phyloP scores from a whole-genome alignment of 768 basidiomycete species.

The Collybia sordida region DNA sequence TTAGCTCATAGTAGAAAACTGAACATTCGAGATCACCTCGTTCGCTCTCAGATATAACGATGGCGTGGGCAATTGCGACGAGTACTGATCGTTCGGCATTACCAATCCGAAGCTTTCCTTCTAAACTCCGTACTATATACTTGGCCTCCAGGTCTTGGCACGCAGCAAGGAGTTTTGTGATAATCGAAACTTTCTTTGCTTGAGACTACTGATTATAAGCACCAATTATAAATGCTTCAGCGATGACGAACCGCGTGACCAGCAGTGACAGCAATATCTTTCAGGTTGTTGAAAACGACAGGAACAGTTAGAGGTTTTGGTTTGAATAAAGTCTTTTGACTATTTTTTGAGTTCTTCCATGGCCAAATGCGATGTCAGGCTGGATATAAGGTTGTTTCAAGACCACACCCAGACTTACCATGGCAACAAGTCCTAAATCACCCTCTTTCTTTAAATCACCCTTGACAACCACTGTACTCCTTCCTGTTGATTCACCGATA shows the following conservation, averaged over 20 bases:
- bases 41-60: conserved; percentile 79
- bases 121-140: conserved; percentile 92
- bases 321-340: conserved; percentile 92
- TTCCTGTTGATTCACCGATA: conserved; percentile 93
- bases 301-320: conserved; percentile 88
- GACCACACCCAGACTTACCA: conserved; percentile 66
- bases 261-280: conserved; percentile 83
- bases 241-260: conserved; percentile 67
- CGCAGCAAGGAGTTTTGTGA: conserved; percentile 90
- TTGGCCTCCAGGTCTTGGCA: conserved; percentile 94
- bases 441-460: conserved; percentile 93
- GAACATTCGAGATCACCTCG: conserved; percentile 17
- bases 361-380: neutral
- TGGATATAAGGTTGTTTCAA: neutral
- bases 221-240: neutral
- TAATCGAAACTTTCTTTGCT: conserved; percentile 91
- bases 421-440: conserved; percentile 95
- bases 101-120: conserved; percentile 96
- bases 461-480: conserved; percentile 79
- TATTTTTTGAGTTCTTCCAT: conserved; percentile 84
- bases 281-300: conserved; percentile 85
- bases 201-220: conserved; percentile 63
- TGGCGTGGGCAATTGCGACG: conserved; percentile 90
- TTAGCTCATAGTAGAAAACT: conserved; percentile 3
- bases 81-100: conserved; percentile 96